A percentile compares a stretch with the other conserved stretches of the same genome.
phyloP scores from a whole-genome alignment of 345 rosid species.

The Rhizophora apiculata region DNA sequence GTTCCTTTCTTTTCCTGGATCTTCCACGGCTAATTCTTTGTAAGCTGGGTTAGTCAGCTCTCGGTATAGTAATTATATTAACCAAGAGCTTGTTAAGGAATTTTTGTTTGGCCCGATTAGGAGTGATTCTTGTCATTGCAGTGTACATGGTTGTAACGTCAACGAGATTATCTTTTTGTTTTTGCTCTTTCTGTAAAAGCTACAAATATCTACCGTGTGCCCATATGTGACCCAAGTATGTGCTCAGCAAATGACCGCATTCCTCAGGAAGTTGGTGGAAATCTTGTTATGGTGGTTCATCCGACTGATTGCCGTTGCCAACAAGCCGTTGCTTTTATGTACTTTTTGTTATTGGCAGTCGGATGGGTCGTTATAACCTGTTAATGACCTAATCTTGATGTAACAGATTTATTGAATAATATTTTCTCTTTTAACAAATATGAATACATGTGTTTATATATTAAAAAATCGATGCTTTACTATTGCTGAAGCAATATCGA shows the following conservation, averaged over 20 bases:
- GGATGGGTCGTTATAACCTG: neutral
- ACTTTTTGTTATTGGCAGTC: constrained; percentile 10
- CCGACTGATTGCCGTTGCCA: neutral
- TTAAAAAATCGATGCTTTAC: no score
- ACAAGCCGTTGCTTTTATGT: neutral
- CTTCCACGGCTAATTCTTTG: neutral
- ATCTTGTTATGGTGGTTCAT: neutral
- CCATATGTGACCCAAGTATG: no score
- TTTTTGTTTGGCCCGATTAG: neutral
- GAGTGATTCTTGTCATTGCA: neutral
- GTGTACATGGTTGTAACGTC: constrained; percentile 2
- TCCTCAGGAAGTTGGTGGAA: no score
- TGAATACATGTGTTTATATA: no score
- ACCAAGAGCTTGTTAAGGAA: neutral
- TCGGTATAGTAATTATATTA: constrained; percentile 3
- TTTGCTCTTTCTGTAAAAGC: no score
- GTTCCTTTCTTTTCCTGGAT: neutral
- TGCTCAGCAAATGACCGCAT: no score
- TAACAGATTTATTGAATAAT: neutral
- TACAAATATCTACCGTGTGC: neutral
- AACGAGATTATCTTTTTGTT: neutral
- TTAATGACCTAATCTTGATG: neutral
- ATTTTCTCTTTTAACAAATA: neutral
- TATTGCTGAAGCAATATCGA: constrained; percentile 7
- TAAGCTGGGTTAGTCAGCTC: constrained; percentile 1